Percentiles rank a stretch among this genome's conserved stretches.
These are phyloP conservation scores for Teunomyces gatunensis DNA, from an alignment of 805 yeast species.

Conservation along the genomic window DNA sequence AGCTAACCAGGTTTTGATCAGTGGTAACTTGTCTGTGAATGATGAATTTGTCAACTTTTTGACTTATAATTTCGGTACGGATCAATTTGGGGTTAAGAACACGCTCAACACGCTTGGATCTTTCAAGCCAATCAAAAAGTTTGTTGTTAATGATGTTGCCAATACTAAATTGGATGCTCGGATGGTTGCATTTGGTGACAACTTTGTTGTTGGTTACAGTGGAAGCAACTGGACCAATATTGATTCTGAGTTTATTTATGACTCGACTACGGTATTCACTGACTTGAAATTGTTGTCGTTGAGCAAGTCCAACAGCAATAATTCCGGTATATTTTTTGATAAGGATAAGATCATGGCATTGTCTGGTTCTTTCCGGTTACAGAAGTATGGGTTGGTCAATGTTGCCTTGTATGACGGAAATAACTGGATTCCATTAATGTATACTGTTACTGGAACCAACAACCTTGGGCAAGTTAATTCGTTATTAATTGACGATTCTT, in stretches of 20 bases:
- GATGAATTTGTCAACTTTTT: conserved; percentile 42
- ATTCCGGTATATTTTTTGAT: conserved; percentile 37
- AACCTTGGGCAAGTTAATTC: conserved; percentile 29
- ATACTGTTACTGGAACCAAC: conserved; percentile 26
- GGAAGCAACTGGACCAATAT: conserved; percentile 49
- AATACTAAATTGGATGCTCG: conserved; percentile 39
- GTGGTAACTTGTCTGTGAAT: conserved; percentile 52
- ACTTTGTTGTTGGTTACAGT: conserved; percentile 41
- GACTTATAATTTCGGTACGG: conserved; percentile 50
- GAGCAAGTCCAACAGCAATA: conserved; percentile 24
- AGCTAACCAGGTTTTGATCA: conserved; percentile 36
- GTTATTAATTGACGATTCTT: conserved; percentile 33
- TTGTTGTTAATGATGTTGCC: conserved; percentile 44
- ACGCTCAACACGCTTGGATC: conserved; percentile 21
- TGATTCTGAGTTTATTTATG: conserved; percentile 28
- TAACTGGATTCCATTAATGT: conserved; percentile 64
- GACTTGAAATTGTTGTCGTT: conserved; percentile 47
- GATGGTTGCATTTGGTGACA: conserved; percentile 32
- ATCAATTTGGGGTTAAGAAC: conserved; percentile 18
- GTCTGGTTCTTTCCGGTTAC: conserved; percentile 53
- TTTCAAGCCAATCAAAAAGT: conserved; percentile 28
- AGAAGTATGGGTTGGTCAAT: conserved; percentile 53
- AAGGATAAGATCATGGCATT: conserved; percentile 49
- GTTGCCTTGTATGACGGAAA: conserved; percentile 66
- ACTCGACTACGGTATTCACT: conserved; percentile 34